Conservation (phyloP, 2,329 filamentous ascomycete genomes). For the Pestalotiopsis sp. region DNA sequence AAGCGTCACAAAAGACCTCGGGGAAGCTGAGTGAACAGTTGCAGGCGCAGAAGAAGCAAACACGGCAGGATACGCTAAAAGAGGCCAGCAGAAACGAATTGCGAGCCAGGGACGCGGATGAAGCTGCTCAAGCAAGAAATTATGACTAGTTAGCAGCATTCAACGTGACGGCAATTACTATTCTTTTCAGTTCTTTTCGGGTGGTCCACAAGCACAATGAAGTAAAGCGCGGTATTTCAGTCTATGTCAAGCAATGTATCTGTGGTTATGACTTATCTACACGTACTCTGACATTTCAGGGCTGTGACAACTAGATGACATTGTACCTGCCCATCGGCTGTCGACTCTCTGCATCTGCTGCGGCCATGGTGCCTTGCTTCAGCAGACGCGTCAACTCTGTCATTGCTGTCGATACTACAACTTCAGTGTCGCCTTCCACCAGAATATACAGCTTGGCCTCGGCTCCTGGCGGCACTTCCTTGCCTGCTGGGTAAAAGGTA, state of each 20-base stretch:
- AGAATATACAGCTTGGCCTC: conserved; percentile 97
- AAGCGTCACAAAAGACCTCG: conserved; percentile 54
- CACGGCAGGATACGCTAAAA: conserved; percentile 65
- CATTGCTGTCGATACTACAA: conserved; percentile 88
- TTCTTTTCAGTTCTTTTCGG: background rate
- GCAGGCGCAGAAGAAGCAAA: conserved; percentile 74
- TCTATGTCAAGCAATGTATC: too few species aligned
- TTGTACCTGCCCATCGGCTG: conserved; percentile 81
- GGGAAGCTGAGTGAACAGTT: conserved; percentile 73
- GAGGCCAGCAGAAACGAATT: conserved; percentile 68
- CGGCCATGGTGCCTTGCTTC: conserved; percentile 86
- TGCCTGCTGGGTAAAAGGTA: conserved; percentile 80
- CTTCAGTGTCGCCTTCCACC: conserved; percentile 94
- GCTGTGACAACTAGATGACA: conserved; percentile 60
- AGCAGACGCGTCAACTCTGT: conserved; percentile 84
- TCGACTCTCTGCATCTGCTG: conserved; percentile 81
- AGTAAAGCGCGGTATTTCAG: too few species aligned
- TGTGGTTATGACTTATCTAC: too few species aligned
- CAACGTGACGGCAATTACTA: background rate
- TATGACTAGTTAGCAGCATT: conserved; percentile 50
- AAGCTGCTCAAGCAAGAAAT: conserved; percentile 52
- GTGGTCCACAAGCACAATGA: background rate
- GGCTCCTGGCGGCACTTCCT: conserved; percentile 71
- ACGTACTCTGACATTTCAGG: too few species aligned
- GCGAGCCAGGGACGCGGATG: conserved; percentile 67